phyloP scores from a whole-genome alignment of 1,139 yeast species.

The Zhuliangozyma parablackwelliae region DNA sequence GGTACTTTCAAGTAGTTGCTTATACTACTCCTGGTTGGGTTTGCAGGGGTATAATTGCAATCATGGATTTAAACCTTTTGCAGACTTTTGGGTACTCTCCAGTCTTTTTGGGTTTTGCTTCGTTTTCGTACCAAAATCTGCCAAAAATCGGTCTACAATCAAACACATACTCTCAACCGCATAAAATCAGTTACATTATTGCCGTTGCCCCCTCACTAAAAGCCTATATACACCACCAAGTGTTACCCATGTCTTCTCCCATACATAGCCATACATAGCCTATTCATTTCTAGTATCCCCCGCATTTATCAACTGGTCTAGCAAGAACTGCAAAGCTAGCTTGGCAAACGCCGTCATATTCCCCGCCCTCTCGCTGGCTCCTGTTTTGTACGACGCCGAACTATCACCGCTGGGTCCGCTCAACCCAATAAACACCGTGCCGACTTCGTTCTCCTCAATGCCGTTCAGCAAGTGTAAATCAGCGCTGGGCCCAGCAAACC shows the following conservation, averaged over 20 bases:
- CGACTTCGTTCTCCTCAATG: constrained; percentile 33
- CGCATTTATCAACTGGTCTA: constrained; percentile 28
- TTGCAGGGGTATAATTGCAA: too few species aligned
- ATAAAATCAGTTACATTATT: too few species aligned
- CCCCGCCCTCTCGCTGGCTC: constrained; percentile 44
- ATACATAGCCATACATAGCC: background rate
- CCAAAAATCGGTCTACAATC: too few species aligned
- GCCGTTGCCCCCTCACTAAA: too few species aligned
- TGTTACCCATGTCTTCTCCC: background rate
- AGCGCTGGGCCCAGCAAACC: constrained; percentile 77
- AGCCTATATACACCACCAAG: too few species aligned
- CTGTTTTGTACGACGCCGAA: constrained; percentile 47
- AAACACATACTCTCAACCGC: too few species aligned
- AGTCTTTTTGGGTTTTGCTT: too few species aligned
- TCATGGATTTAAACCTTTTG: too few species aligned
- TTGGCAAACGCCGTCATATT: constrained; percentile 77
- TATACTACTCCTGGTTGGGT: too few species aligned
- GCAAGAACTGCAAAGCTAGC: constrained; percentile 57
- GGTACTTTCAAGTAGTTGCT: too few species aligned
- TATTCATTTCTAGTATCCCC: background rate
- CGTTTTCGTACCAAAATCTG: too few species aligned
- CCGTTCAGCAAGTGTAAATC: constrained; percentile 31
- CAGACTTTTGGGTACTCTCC: too few species aligned
- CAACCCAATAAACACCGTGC: constrained; percentile 68
- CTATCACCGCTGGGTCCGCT: constrained; percentile 62